Percentiles rank a stretch among this genome's conserved stretches.
phyloP scores from a whole-genome alignment of 75 land plant species.

The Ceratopteris richardii region DNA sequence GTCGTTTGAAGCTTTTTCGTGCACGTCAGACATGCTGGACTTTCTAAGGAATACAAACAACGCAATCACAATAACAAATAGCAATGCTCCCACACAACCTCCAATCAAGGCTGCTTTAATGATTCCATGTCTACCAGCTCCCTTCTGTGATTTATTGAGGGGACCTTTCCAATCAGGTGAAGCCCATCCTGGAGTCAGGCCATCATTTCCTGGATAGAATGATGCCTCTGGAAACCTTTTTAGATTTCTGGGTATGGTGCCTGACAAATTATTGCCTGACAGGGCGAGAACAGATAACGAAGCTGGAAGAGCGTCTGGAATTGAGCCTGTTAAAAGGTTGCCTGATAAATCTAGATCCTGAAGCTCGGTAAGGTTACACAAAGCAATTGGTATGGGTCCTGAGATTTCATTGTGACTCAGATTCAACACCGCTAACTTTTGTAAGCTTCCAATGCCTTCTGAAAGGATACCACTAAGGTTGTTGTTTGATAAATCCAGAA shows the following conservation, averaged over 20 bases:
- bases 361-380: slow-evolving; percentile 41
- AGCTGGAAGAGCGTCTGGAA: slow-evolving; percentile 54
- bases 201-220: slow-evolving; percentile 81
- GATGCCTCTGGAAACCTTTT: slow-evolving; percentile 69
- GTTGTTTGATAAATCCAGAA: slow-evolving; percentile 71
- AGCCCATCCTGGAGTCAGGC: slow-evolving; percentile 10
- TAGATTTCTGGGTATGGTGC: slow-evolving; percentile 61
- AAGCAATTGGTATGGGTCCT: slow-evolving; percentile 55
- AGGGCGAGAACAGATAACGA: slow-evolving; percentile 45
- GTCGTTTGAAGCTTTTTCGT: too few relatives aligned
- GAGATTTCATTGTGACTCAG: slow-evolving; percentile 56
- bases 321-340: slow-evolving; percentile 63
- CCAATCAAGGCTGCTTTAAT: too few relatives aligned
- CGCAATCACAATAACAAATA: too few relatives aligned
- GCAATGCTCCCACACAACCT: too few relatives aligned
- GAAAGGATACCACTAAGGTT: slow-evolving; percentile 63
- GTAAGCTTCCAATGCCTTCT: slow-evolving; percentile 35
- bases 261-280: slow-evolving; percentile 78
- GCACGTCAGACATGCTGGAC: too few relatives aligned
- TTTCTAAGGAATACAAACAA: too few relatives aligned
- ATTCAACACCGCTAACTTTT: slow-evolving; percentile 39
- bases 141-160: too few relatives aligned
- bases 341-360: slow-evolving; percentile 62
- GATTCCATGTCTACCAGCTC: too few relatives aligned
- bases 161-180: too few relatives aligned